Evolutionary conservation across 768 basidiomycete species (phyloP).

Genomic region (Leucocoprinus sp.): DNA sequence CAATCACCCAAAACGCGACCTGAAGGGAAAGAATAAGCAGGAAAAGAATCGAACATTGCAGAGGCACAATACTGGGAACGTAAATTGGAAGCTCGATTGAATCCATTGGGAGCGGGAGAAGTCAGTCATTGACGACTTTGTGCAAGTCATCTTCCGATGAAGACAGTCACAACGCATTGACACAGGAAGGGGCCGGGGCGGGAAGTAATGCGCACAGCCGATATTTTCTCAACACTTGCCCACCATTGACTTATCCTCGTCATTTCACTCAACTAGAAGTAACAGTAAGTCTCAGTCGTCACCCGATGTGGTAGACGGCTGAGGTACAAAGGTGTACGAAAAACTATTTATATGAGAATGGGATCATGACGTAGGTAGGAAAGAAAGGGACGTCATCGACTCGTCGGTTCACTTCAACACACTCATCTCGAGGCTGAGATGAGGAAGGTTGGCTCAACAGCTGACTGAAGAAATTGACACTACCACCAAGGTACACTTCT

Average conservation of each 20-base stretch:
- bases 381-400: no score
- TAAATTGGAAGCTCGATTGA: constrained; percentile 6
- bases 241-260: constrained; percentile 17
- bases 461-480: no score
- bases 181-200: constrained; percentile 4
- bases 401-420: no score
- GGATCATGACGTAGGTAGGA: no score
- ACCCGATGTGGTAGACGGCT: no score
- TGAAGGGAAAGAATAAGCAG: background rate
- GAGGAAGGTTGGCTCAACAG: no score
- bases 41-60: background rate
- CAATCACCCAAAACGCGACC: background rate
- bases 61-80: background rate
- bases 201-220: constrained; percentile 16
- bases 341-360: no score
- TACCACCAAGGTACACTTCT: no score
- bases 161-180: background rate
- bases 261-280: no score
- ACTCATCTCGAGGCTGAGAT: no score
- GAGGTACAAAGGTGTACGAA: no score
- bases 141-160: background rate
- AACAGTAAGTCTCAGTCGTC: no score
- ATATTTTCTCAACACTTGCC: constrained; percentile 18
- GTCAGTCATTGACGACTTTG: background rate
- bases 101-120: background rate